Evolutionary conservation across 257 asterid species (phyloP).

Genomic region (Mentha longifolia): DNA sequence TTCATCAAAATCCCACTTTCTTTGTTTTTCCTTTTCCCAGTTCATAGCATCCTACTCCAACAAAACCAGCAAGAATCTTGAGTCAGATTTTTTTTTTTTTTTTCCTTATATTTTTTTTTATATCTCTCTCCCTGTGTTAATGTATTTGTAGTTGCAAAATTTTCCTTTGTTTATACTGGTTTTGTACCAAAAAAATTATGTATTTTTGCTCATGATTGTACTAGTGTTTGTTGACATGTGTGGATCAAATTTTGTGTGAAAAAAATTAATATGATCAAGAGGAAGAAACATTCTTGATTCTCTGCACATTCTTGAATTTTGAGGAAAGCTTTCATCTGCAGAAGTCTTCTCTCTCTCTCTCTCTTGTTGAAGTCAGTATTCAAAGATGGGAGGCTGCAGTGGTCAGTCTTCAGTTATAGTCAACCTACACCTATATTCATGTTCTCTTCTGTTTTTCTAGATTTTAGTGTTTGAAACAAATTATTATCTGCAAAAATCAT

Average conservation of each 20-base stretch:
- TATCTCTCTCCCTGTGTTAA: no score
- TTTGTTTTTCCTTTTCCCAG: not conserved
- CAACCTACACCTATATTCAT: constrained; percentile 21
- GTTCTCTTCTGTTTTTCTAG: not conserved
- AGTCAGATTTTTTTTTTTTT: not conserved
- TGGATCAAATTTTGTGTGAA: no score
- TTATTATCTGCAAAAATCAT: not conserved
- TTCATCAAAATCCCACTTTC: not conserved
- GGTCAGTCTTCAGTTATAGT: constrained; percentile 30
- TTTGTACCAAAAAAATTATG: not conserved
- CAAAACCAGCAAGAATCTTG: constrained; percentile 13
- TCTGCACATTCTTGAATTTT: constrained; percentile 12
- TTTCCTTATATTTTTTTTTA: not conserved
- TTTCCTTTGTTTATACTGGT: not conserved
- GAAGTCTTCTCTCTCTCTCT: constrained; percentile 1
- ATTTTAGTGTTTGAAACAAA: not conserved
- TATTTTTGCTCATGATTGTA: not conserved
- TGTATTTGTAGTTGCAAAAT: not conserved
- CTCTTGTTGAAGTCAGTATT: constrained; percentile 25
- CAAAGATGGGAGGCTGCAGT: constrained; percentile 36
- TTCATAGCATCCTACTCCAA: constrained; percentile 23
- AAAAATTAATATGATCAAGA: constrained; percentile 10
- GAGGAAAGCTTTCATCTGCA: constrained; percentile 22
- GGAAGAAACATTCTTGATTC: not conserved
- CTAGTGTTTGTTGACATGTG: not conserved